Conservation (phyloP, 1,284 basidiomycete species). For the Polyporus tsugae region DNA sequence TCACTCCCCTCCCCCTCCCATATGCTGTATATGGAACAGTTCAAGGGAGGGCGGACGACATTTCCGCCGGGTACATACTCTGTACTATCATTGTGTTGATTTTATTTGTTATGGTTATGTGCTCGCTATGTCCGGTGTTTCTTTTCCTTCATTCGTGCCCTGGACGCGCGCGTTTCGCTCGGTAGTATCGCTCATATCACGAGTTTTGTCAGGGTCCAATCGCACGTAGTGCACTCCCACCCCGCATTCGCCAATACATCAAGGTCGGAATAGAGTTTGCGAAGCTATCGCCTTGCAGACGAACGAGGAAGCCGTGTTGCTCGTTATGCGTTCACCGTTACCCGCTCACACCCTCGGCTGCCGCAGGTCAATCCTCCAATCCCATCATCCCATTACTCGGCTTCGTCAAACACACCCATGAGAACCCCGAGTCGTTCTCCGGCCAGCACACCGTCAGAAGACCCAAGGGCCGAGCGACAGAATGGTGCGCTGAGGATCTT, state of each 20-base stretch:
- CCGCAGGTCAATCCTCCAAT: slow-evolving; percentile 24
- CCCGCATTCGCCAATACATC: slow-evolving; percentile 10
- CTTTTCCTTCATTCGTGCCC: slow-evolving; percentile 1
- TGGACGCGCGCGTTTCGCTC: slow-evolving; percentile 9
- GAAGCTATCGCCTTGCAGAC: slow-evolving; percentile 13
- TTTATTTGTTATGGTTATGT: slow-evolving; percentile 32
- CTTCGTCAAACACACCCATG: slow-evolving; percentile 25
- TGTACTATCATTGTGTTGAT: slow-evolving; percentile 31
- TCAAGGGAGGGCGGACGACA: slow-evolving; percentile 9
- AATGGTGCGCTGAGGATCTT: slow-evolving; percentile 20
- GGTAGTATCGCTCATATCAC: slow-evolving; percentile 12
- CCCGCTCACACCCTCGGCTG: slow-evolving; percentile 30
- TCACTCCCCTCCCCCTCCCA: slow-evolving; percentile 1
- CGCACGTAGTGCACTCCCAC: slow-evolving; percentile 9
- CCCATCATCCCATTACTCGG: slow-evolving; percentile 8
- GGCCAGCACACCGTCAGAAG: slow-evolving; percentile 30
- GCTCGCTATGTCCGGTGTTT: slow-evolving; percentile 11
- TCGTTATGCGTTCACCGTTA: slow-evolving; percentile 10
- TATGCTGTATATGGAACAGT: slow-evolving; percentile 19
- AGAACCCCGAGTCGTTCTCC: slow-evolving; percentile 27
- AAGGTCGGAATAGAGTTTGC: slow-evolving; percentile 23
- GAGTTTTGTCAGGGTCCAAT: slow-evolving; percentile 4
- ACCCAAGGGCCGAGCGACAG: slow-evolving; percentile 17
- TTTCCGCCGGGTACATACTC: slow-evolving; percentile 26
- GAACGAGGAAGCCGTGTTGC: slow-evolving; percentile 29